Evolutionary conservation across 2,329 filamentous ascomycete species (phyloP), one percentile per base, ranked within the genome.

Genomic region (Tolypocladium ophioglossoides): DNA sequence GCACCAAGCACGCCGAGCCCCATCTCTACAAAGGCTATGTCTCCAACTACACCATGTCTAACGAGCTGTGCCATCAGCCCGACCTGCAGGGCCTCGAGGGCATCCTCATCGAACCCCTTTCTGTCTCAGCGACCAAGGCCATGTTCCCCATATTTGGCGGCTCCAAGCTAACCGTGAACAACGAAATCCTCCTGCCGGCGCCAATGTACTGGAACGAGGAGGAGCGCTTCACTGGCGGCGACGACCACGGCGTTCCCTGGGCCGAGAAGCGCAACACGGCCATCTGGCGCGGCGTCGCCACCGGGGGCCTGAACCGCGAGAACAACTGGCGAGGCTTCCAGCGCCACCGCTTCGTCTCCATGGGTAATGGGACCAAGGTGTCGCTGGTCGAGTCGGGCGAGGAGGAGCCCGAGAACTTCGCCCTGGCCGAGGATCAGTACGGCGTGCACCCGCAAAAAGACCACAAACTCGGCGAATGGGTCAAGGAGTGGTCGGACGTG

Each of bases 321-420:
- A 61, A 76, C 32, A 89, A 84, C 61, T 91, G 87, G 87, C 79
- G 74, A 12, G 79, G 82, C 0, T 90, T 89, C 63, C 86, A 91
- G 58, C 81, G 87, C 4, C 87, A 90, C 63, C 84, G 87, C 2
- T 88, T 91, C 63, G 78, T 89, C 2, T 75, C 82, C 48, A 86
- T 90, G 83, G 78, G 84, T 63, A 90, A 91, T 61, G 78, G 74
- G 12, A 86, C 84, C 9, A 77, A 75, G 54, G 72, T 87, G 4
- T 62, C 63, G 7, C 63, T 68, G 8, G 78, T 78, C 3, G 78
- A 85, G 59, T 62, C 68, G 3, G 70, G 69, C 14, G 52, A 61
- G 8, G 68, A 74, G 56, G 59, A 64, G 4, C 69, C 78, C 0
- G 65, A 74, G 55, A 84, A 84, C 65, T 84, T 82, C 59, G 75